Conservation (phyloP, 2,329 filamentous ascomycete genomes). For the Tolypocladium nubicola region DNA sequence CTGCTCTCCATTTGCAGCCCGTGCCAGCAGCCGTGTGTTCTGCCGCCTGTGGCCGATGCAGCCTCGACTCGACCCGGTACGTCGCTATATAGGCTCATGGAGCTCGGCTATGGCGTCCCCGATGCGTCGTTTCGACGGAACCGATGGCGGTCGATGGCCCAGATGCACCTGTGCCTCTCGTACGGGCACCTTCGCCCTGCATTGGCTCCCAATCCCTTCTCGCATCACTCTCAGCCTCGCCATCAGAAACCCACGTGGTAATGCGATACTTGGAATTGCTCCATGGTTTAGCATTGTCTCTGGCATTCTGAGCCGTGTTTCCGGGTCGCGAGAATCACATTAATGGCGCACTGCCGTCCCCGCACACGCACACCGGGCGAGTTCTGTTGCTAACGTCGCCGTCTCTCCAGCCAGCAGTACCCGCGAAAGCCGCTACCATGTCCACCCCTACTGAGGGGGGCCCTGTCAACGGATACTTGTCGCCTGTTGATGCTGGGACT, state of each 20-base stretch:
- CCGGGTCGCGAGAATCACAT: slow-evolving; percentile 17
- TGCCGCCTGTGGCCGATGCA: slow-evolving; percentile 26
- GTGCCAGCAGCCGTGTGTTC: slow-evolving; percentile 21
- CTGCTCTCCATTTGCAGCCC: slow-evolving; percentile 15
- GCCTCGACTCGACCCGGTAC: slow-evolving; percentile 18
- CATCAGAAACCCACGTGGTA: slow-evolving; percentile 30
- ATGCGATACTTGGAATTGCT: slow-evolving; percentile 32
- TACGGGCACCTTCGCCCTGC: slow-evolving; percentile 9
- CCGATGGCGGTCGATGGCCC: slow-evolving; percentile 20
- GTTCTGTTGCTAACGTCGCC: slow-evolving; percentile 22
- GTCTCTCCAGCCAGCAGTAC: slow-evolving; percentile 37
- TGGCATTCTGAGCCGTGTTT: slow-evolving; percentile 8
- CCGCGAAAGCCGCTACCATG: slow-evolving; percentile 52
- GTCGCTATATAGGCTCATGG: slow-evolving; percentile 23
- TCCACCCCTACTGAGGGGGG: slow-evolving; percentile 50
- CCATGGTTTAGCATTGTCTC: slow-evolving; percentile 13
- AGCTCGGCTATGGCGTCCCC: slow-evolving; percentile 12
- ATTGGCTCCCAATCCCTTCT: slow-evolving; percentile 31
- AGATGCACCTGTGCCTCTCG: slow-evolving; percentile 16
- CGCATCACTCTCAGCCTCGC: slow-evolving; percentile 35
- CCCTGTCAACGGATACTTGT: slow-evolving; percentile 56
- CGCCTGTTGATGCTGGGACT: slow-evolving; percentile 38
- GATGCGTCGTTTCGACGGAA: slow-evolving; percentile 22
- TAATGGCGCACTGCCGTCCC: slow-evolving; percentile 10
- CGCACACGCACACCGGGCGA: slow-evolving; percentile 5